Evolutionary conservation across 169 alveolate species (phyloP), one percentile per base, ranked within the genome.

Genomic region (Eimeria falciformis): DNA sequence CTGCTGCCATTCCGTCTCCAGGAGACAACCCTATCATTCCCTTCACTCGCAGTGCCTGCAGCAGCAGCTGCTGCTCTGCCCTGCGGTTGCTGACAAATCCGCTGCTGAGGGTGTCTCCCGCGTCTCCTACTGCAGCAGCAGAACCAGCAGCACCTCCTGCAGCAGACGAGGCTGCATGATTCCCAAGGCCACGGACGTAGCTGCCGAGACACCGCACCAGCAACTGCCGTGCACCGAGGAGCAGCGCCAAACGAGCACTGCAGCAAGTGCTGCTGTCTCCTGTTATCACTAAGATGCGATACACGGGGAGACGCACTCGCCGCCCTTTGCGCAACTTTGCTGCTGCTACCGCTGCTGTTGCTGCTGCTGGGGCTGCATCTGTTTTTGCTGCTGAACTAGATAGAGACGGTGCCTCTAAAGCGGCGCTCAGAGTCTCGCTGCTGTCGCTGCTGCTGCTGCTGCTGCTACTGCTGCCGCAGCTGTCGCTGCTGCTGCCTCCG

Each of bases 161-260:
- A 68, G 40, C 12, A 43, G 58, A 3, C 12, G 58, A 5, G 37
- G 65, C 84, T 5, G 21, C 58, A 21, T 7, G 12, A 43, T 14
- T 27, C 11, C 33, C 71, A 58, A 58, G 71, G 71, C 71, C 71
- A 5, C 62, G 45, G 33, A 33, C 55, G 47, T 29, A 50, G 45
- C 66, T 11, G 69, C 69, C 9, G 71, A 37, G 25, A 50, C 69
- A 46, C 50, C 66, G 27, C 69, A 68, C 50, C 56, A 82, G 78
- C 62, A 82, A 56, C 33, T 68, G 90, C 33, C 78, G 90, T 9
- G 90, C 1, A 4, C 90, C 90, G 18, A 82, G 78, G 65, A 82
- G 62, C 47, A 82, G 40, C 25, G 65, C 55, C 43, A 82, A 45
- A 11, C 58, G 56, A 66, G 55, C 71, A 71, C 50, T 79, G 27